Conservation (phyloP, 1,284 basidiomycete species). For the Heterobasidion parviporum region DNA sequence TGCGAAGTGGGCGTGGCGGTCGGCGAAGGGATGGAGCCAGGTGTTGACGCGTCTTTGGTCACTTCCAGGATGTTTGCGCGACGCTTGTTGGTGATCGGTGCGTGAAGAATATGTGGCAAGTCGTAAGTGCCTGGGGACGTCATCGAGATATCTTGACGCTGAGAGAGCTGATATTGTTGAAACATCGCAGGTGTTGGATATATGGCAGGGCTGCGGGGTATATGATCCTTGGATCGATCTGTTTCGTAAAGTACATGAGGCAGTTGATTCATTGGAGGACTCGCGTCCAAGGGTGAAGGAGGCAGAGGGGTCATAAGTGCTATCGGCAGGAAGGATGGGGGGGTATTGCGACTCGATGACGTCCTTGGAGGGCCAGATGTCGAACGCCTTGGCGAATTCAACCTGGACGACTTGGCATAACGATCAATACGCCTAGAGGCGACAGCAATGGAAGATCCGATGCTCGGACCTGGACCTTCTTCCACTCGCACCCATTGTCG, state of each 20-base stretch:
- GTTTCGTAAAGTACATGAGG: slow-evolving; percentile 14
- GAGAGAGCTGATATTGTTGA: not conserved
- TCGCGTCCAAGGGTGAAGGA: slow-evolving; percentile 9
- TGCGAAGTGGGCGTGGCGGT: slow-evolving; percentile 11
- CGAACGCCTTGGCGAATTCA: slow-evolving; percentile 17
- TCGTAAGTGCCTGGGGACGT: not conserved
- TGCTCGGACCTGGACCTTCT: not conserved
- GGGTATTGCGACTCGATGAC: slow-evolving; percentile 14
- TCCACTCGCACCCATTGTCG: not conserved
- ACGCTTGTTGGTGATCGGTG: slow-evolving; percentile 4
- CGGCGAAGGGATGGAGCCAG: slow-evolving; percentile 7
- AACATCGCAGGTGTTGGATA: slow-evolving; percentile 1
- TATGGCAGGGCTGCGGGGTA: slow-evolving; percentile 8
- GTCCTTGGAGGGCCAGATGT: slow-evolving; percentile 27
- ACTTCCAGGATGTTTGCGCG: not conserved
- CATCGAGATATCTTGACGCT: not conserved
- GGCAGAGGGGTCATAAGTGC: slow-evolving; percentile 16
- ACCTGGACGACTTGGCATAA: not conserved
- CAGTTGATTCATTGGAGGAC: not conserved
- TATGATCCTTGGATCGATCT: slow-evolving; percentile 5
- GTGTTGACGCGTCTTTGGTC: slow-evolving; percentile 2
- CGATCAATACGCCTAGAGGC: not conserved
- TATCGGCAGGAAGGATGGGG: slow-evolving; percentile 17
- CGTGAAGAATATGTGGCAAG: slow-evolving; percentile 4
- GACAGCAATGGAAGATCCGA: not conserved